Base-by-base conservation (phyloP, 345 rosid species). In the Trapa incisa region DNA sequence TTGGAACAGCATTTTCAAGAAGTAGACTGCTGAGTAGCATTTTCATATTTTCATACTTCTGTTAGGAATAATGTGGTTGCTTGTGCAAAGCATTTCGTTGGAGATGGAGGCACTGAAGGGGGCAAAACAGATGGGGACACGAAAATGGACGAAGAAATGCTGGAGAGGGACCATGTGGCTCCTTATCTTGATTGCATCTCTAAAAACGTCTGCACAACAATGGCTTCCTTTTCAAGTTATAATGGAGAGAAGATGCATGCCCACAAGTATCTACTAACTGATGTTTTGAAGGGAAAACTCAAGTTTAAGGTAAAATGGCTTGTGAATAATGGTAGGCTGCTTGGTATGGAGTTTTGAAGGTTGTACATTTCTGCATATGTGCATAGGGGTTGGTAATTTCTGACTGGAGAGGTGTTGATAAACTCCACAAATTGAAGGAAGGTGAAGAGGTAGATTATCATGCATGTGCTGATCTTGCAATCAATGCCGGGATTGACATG, bases 361-460 rank as follows among this genome's bases (percentile, higher is more conserved):
- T 17, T 17, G 7, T 1, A 8, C 13, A 11, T n/a, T 5, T 29
- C 3, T 4, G 33, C 2, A 1, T 2, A 33, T 58, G 8, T 32
- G 6, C 17, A 38, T 3, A 89, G 89, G 95, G 98, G 41, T 87
- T 91, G 73, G 86, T 89, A 37, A 83, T 89, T 66, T 87, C 98
- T 0, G 96, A 91, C 75, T 86, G 79, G 96, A 60, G 79, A 69
- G 95, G 92, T 1, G 67, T 92, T 70, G 96, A 92, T 61, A 80
- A n/a, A 54, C 35, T 54, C 1, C 0, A 8, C 2, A 29, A 53
- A 13, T 4, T 15, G 3, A 17, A 5, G 6, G 57, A 53, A 16
- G 6, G 6, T 4, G 17, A 53, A 41, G 43, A 4, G 7, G 32
- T 4, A 53, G 57, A 53, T 0, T 53, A 54, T 54, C 60, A 12